Conservation (phyloP, 2,329 filamentous ascomycete species). For the Fusarium siculi region DNA sequence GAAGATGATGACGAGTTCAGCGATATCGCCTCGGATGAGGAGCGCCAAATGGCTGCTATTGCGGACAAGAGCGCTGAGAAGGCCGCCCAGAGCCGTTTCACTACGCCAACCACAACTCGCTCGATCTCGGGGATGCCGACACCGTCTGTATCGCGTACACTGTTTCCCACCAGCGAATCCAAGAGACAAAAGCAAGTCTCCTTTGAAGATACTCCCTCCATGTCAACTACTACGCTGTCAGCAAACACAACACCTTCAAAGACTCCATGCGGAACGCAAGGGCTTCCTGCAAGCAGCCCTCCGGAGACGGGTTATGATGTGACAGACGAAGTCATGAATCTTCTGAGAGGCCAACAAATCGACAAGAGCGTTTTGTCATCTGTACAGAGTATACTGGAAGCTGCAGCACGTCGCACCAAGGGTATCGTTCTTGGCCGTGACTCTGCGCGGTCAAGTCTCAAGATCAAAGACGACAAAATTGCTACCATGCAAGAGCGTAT, state of each 20-base stretch:
- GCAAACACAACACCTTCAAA: constrained; percentile 29
- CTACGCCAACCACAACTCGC: constrained; percentile 44
- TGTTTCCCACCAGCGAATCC: constrained; percentile 47
- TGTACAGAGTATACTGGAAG: constrained; percentile 60
- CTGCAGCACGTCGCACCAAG: constrained; percentile 66
- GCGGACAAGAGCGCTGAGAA: constrained; percentile 50
- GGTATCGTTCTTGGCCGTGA: constrained; percentile 75
- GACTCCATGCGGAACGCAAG: neutral
- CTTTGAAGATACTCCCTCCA: constrained; percentile 41
- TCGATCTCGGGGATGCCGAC: constrained; percentile 45
- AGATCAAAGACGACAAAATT: constrained; percentile 66
- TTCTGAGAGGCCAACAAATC: constrained; percentile 59
- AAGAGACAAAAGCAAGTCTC: constrained; percentile 50
- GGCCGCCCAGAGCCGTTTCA: constrained; percentile 23
- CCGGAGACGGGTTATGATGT: constrained; percentile 47
- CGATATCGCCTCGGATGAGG: constrained; percentile 54
- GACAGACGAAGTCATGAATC: constrained; percentile 59
- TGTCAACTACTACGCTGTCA: constrained; percentile 22
- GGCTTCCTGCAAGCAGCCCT: constrained; percentile 27
- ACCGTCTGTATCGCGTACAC: constrained; percentile 50
- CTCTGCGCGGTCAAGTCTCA: constrained; percentile 69
- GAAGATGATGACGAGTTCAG: constrained; percentile 46
- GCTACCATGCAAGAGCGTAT: constrained; percentile 52
- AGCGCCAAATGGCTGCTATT: constrained; percentile 50
- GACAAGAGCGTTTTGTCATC: constrained; percentile 49